phyloP scores from a whole-genome alignment of 169 alveolate genomes.

The Eimeria acervulina region DNA sequence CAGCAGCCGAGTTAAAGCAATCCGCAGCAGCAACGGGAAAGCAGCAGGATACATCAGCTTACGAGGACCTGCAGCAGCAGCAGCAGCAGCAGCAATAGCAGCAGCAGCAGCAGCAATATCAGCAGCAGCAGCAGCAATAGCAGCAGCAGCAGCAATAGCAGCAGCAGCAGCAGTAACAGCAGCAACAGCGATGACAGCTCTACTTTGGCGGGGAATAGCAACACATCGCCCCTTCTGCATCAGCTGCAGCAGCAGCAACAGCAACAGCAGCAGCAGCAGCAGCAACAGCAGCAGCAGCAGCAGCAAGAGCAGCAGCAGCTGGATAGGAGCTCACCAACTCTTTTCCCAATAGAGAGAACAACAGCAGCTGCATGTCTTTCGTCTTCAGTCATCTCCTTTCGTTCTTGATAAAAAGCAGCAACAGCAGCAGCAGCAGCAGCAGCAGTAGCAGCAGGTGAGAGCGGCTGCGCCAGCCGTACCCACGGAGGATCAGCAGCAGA shows the following conservation, averaged over 20 bases:
- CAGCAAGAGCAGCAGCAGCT: neutral
- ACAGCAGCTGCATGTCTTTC: neutral
- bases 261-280: neutral
- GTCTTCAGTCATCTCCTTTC: neutral
- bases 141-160: neutral
- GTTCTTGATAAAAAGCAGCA: neutral
- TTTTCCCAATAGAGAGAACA: neutral
- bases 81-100: neutral
- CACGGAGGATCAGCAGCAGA: neutral
- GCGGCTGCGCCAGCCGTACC: neutral
- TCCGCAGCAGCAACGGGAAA: conserved; percentile 89
- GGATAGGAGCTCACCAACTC: conserved; percentile 4
- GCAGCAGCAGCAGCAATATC: neutral
- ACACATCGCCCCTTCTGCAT: neutral
- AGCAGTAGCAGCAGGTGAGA: neutral
- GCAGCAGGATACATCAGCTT: conserved; percentile 94
- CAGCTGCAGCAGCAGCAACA: too few species aligned
- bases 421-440: conserved; percentile 34
- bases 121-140: neutral
- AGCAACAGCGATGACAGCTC: neutral
- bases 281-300: neutral
- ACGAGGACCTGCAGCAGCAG: conserved; percentile 92
- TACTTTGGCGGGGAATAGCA: neutral
- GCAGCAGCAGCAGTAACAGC: neutral
- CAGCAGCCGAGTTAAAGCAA: conserved; percentile 90